Evolutionary conservation across 805 yeast species (phyloP).

Genomic region (Lachancea nothofagi): DNA sequence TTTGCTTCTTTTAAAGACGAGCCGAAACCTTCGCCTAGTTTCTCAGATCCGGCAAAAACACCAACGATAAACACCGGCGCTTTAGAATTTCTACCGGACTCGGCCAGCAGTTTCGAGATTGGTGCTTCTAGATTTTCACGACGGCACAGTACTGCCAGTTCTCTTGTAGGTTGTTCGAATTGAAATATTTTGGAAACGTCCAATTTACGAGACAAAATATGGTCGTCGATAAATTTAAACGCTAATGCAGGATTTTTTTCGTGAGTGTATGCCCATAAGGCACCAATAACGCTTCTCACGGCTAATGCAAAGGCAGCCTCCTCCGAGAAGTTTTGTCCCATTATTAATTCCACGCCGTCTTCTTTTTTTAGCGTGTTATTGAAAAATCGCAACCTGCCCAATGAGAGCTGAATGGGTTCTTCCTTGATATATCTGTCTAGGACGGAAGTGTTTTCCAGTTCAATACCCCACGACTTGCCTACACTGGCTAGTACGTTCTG

Average conservation of each 20-base stretch:
- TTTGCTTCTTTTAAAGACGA: conserved; percentile 85
- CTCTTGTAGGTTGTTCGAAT: conserved; percentile 81
- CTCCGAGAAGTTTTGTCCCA: conserved; percentile 35
- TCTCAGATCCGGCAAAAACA: conserved; percentile 74
- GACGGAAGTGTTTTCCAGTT: conserved; percentile 59
- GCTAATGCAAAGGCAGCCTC: conserved; percentile 50
- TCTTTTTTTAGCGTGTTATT: conserved; percentile 30
- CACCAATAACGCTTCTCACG: conserved; percentile 80
- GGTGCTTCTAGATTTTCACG: conserved; percentile 73
- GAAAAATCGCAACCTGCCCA: conserved; percentile 62
- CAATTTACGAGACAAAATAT: conserved; percentile 76
- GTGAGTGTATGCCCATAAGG: conserved; percentile 60
- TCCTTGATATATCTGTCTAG: conserved; percentile 62
- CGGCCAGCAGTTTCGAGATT: conserved; percentile 77
- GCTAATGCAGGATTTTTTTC: conserved; percentile 49
- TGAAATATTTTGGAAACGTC: conserved; percentile 69
- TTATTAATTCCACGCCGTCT: conserved; percentile 47
- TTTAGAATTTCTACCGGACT: conserved; percentile 82
- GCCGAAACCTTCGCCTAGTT: conserved; percentile 93
- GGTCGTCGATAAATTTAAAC: conserved; percentile 62
- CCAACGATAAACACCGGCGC: conserved; percentile 89
- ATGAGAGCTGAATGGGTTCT: conserved; percentile 59
- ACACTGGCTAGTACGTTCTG: conserved; percentile 57
- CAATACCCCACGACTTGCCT: conserved; percentile 86
- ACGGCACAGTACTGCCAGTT: conserved; percentile 68